Evolutionary conservation across 2,329 filamentous ascomycete species (phyloP).

Genomic region (Bipolaris cookei): DNA sequence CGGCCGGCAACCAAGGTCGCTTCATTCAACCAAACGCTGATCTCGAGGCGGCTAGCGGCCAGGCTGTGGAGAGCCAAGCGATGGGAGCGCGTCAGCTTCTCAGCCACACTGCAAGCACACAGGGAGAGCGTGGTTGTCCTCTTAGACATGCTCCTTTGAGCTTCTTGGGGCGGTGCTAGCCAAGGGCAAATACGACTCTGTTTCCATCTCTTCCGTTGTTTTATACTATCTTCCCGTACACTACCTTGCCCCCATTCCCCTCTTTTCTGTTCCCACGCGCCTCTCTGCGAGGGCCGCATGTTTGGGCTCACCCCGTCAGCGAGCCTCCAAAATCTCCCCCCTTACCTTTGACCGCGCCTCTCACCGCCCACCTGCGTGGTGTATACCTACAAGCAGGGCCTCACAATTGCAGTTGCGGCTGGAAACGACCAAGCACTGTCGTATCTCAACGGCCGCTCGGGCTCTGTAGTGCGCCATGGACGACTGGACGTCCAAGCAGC

Average conservation of each 20-base stretch:
- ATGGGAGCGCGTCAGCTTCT: conserved; percentile 22
- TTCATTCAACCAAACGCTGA: conserved; percentile 14
- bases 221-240: conserved; percentile 13
- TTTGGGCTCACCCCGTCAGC: conserved; percentile 25
- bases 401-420: conserved; percentile 1
- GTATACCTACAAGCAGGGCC: conserved; percentile 4
- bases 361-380: conserved; percentile 12
- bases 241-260: conserved; percentile 11
- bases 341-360: conserved; percentile 10
- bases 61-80: conserved; percentile 21
- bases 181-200: conserved; percentile 9
- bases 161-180: conserved; percentile 23
- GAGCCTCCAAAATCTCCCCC: conserved; percentile 17
- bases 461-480: conserved; percentile 42
- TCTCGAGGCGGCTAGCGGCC: conserved; percentile 21
- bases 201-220: conserved; percentile 16
- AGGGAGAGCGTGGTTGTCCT: conserved; percentile 9
- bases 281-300: conserved; percentile 41
- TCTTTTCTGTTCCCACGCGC: conserved; percentile 29
- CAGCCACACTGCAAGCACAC: conserved; percentile 19
- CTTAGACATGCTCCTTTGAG: conserved; percentile 12
- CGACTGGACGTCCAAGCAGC: conserved; percentile 45
- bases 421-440: background rate
- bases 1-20: conserved; percentile 3
- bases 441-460: conserved; percentile 12